Evolutionary conservation across 2,329 filamentous ascomycete species (phyloP).

Genomic region (Nemania sp.): DNA sequence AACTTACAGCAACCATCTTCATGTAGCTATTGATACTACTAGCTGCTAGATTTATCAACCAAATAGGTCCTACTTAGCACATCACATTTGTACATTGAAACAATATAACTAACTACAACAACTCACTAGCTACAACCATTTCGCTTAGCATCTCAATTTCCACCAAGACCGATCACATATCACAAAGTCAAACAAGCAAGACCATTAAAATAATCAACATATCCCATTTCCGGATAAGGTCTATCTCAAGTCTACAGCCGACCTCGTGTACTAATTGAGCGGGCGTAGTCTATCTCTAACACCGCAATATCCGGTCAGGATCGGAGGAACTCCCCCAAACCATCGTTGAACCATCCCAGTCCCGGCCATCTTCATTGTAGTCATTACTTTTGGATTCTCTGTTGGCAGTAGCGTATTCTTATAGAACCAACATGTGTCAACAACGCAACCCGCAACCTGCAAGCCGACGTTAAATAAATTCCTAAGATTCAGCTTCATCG

Average conservation of each 20-base stretch:
- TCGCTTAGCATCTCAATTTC: neutral
- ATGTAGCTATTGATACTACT: too few species aligned
- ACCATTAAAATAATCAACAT: conserved; percentile 22
- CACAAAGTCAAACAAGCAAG: neutral
- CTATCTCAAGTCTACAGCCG: conserved; percentile 37
- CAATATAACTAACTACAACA: too few species aligned
- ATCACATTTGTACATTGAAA: too few species aligned
- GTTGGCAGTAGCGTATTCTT: neutral
- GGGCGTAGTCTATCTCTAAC: conserved; percentile 41
- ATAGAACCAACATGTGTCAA: neutral
- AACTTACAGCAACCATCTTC: too few species aligned
- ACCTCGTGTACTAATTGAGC: conserved; percentile 28
- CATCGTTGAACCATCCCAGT: conserved; percentile 29
- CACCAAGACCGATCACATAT: neutral
- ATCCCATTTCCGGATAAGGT: conserved; percentile 34
- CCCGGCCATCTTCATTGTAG: conserved; percentile 25
- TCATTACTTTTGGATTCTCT: conserved; percentile 36
- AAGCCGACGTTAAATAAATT: too few species aligned
- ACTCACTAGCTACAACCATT: too few species aligned
- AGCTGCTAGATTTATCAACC: too few species aligned
- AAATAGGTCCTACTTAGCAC: too few species aligned
- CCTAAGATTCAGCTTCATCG: conserved; percentile 57
- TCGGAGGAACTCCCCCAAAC: conserved; percentile 19
- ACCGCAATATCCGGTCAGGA: conserved; percentile 29
- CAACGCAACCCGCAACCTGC: neutral